These are phyloP conservation scores for Boeremia lycopersici DNA, from an alignment of 2,329 filamentous ascomycete species.

Conservation along the genomic window DNA sequence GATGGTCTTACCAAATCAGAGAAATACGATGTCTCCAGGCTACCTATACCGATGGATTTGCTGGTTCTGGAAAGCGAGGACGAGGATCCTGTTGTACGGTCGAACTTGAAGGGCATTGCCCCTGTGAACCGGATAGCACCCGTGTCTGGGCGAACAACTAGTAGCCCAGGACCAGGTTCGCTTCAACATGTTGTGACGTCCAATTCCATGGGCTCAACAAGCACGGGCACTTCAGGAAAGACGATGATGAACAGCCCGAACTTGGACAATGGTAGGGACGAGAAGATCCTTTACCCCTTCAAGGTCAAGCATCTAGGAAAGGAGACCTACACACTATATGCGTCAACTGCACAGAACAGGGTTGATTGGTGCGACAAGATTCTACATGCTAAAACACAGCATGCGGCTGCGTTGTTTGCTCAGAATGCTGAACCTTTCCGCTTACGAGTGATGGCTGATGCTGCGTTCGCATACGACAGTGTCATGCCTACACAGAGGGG, in stretches of 20 bases:
- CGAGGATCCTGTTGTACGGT: conserved; percentile 88
- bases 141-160: conserved; percentile 56
- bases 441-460: conserved; percentile 87
- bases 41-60: conserved; percentile 96
- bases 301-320: conserved; percentile 93
- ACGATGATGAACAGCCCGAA: conserved; percentile 55
- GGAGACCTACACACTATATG: conserved; percentile 90
- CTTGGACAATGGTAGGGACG: conserved; percentile 67
- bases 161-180: conserved; percentile 54
- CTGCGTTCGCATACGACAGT: conserved; percentile 83
- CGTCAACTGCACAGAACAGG: conserved; percentile 74
- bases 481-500: conserved; percentile 60
- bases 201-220: conserved; percentile 60
- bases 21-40: conserved; percentile 88
- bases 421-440: conserved; percentile 97
- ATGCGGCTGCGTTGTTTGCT: conserved; percentile 84
- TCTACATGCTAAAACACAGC: conserved; percentile 90
- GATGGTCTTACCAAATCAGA: conserved; percentile 76
- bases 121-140: conserved; percentile 56
- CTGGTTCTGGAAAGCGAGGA: conserved; percentile 90
- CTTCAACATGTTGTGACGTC: conserved; percentile 72
- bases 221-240: conserved; percentile 59
- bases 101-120: conserved; percentile 70
- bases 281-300: conserved; percentile 87
- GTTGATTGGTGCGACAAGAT: conserved; percentile 93